Percentiles rank a stretch among this genome's conserved stretches.
These are phyloP conservation scores for Jaapia argillacea DNA, from an alignment of 768 basidiomycete genomes.

Conservation along the genomic window DNA sequence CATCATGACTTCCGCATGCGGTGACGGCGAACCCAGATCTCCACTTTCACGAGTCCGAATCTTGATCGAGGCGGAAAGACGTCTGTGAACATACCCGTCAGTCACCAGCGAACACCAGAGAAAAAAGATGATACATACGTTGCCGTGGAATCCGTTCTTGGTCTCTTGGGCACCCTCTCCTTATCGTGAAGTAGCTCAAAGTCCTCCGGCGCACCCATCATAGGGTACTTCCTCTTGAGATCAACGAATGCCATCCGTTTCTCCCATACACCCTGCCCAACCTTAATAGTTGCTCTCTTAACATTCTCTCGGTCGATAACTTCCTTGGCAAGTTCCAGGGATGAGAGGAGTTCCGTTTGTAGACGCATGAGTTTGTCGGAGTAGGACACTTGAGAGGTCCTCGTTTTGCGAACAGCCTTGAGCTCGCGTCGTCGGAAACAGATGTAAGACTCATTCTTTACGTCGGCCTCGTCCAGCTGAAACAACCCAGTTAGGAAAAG, in stretches of 20 bases:
- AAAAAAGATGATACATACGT: constrained; percentile 13
- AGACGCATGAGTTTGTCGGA: constrained; percentile 84
- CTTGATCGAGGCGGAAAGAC: constrained; percentile 33
- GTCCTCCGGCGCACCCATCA: constrained; percentile 51
- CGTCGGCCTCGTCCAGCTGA: constrained; percentile 84
- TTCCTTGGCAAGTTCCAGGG: constrained; percentile 62
- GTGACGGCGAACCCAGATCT: constrained; percentile 26
- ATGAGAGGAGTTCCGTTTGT: constrained; percentile 61
- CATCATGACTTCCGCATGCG: constrained; percentile 40
- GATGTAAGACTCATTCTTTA: constrained; percentile 86
- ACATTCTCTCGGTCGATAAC: constrained; percentile 63
- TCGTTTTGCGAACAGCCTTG: constrained; percentile 90
- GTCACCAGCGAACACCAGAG: not conserved
- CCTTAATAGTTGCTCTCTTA: constrained; percentile 57
- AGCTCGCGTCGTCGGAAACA: constrained; percentile 95
- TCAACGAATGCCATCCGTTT: constrained; percentile 66
- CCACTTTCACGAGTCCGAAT: constrained; percentile 37
- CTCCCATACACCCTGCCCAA: constrained; percentile 67
- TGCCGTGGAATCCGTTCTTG: constrained; percentile 24
- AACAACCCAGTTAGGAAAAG: constrained; percentile 2
- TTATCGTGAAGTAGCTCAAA: constrained; percentile 70
- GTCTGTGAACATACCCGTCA: not conserved
- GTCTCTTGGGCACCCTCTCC: constrained; percentile 52
- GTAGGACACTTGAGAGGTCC: constrained; percentile 80
- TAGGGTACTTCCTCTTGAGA: constrained; percentile 67